Percentiles rank a stretch among this genome's conserved stretches.
phyloP scores from a whole-genome alignment of 1,284 basidiomycete genomes.

The Peniophora sp. region DNA sequence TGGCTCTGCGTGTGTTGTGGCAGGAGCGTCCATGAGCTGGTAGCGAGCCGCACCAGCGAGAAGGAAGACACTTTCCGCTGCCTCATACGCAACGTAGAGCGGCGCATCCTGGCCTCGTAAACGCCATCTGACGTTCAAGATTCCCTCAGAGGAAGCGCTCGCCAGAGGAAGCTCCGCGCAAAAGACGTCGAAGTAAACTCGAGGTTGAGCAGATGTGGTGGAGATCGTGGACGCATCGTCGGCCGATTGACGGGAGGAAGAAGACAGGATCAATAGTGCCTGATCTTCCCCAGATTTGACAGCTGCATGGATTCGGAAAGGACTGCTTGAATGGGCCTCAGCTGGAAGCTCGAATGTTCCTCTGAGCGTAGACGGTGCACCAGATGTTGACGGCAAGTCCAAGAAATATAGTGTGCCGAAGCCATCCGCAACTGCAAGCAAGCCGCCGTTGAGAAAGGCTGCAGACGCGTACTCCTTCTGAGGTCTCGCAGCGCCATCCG shows the following conservation, averaged over 20 bases:
- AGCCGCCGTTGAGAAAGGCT: conserved; percentile 39
- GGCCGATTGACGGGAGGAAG: conserved; percentile 23
- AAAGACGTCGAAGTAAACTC: conserved; percentile 54
- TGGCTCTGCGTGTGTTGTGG: conserved; percentile 40
- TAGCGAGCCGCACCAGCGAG: conserved; percentile 54
- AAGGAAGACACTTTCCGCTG: conserved; percentile 37
- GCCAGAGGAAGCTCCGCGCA: conserved; percentile 44
- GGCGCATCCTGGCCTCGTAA: conserved; percentile 68
- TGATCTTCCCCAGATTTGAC: conserved; percentile 15
- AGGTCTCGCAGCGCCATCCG: conserved; percentile 24
- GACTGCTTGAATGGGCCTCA: conserved; percentile 23
- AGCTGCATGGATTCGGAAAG: conserved; percentile 54
- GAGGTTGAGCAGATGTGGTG: conserved; percentile 3
- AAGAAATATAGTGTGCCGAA: conserved; percentile 61
- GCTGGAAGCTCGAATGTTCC: not conserved
- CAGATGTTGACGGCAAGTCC: conserved; percentile 24
- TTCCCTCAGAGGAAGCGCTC: conserved; percentile 20
- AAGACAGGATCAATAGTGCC: not conserved
- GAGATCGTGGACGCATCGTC: not conserved
- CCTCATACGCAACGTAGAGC: conserved; percentile 46
- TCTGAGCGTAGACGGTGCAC: conserved; percentile 20
- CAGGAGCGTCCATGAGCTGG: conserved; percentile 25
- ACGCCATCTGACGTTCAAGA: conserved; percentile 56
- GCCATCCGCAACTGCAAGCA: conserved; percentile 66
- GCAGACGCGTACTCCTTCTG: conserved; percentile 76